A percentile compares a stretch with the other conserved stretches of the same genome.
phyloP scores from a whole-genome alignment of 805 yeast species.

The Brettanomyces nanus region DNA sequence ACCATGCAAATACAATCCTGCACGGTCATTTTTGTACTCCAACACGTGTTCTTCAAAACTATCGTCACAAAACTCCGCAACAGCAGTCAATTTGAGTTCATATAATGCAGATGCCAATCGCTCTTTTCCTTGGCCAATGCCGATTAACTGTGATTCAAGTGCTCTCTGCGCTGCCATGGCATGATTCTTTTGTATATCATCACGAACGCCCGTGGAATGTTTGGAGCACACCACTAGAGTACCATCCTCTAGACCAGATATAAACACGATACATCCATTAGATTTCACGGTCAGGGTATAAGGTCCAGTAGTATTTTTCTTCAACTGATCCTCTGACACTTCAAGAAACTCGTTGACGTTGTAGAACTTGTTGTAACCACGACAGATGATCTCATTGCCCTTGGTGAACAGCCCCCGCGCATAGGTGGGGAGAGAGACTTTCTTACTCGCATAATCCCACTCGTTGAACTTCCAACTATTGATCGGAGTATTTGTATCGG shows the following conservation, averaged over 20 bases:
- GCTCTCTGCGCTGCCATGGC: constrained; percentile 63
- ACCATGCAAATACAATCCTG: constrained; percentile 91
- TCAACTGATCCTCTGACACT: constrained; percentile 44
- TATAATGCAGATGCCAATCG: constrained; percentile 53
- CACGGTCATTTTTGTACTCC: constrained; percentile 51
- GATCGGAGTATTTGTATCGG: constrained; percentile 15
- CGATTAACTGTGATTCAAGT: constrained; percentile 44
- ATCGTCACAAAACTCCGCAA: constrained; percentile 90
- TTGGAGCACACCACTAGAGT: constrained; percentile 82
- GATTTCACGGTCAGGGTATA: constrained; percentile 77
- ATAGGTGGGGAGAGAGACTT: constrained; percentile 51
- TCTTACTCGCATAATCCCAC: constrained; percentile 68
- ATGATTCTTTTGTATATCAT: constrained; percentile 52
- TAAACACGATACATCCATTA: constrained; percentile 86
- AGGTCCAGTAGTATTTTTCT: constrained; percentile 57
- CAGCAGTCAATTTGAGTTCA: constrained; percentile 62
- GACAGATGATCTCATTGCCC: constrained; percentile 43
- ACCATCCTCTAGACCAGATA: constrained; percentile 72
- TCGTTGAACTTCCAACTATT: constrained; percentile 79
- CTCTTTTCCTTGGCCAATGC: constrained; percentile 28
- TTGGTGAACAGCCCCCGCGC: constrained; percentile 80
- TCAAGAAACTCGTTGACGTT: constrained; percentile 56
- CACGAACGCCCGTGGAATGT: constrained; percentile 65
- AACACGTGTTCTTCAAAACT: constrained; percentile 88
- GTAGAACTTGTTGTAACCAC: constrained; percentile 96